Evolutionary conservation across 2,329 filamentous ascomycete species (phyloP).

Genomic region (Neopestalotiopsis sp.): DNA sequence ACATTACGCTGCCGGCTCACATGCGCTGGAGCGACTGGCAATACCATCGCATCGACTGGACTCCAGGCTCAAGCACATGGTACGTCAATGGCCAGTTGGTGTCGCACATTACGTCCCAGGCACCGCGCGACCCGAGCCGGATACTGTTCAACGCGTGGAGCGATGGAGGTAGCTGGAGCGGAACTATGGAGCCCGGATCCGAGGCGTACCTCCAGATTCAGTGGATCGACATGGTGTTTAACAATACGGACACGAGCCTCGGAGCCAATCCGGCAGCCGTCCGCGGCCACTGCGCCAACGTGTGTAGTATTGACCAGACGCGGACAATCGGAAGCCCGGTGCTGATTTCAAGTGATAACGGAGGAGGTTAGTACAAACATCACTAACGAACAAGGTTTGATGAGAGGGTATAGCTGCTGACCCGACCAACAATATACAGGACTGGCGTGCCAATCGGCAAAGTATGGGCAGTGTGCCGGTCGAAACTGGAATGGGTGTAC

Average conservation of each 20-base stretch:
- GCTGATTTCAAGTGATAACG: slow-evolving; percentile 29
- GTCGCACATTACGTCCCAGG: slow-evolving; percentile 51
- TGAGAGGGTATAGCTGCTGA: background rate
- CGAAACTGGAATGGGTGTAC: slow-evolving; percentile 34
- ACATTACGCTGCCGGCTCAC: slow-evolving; percentile 40
- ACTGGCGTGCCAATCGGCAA: slow-evolving; percentile 27
- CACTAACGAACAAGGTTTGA: background rate
- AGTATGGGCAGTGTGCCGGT: slow-evolving; percentile 35
- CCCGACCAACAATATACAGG: background rate
- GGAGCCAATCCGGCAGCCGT: slow-evolving; percentile 23
- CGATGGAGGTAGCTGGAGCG: slow-evolving; percentile 56
- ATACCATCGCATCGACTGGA: slow-evolving; percentile 58
- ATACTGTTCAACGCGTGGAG: slow-evolving; percentile 59
- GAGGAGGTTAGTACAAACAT: slow-evolving; percentile 17
- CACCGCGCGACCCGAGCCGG: slow-evolving; percentile 49
- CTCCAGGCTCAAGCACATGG: slow-evolving; percentile 50
- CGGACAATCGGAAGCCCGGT: slow-evolving; percentile 41
- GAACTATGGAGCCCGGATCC: slow-evolving; percentile 46
- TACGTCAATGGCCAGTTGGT: slow-evolving; percentile 51
- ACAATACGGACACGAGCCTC: slow-evolving; percentile 37
- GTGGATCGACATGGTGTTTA: slow-evolving; percentile 57
- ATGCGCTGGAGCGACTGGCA: slow-evolving; percentile 53
- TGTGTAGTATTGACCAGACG: slow-evolving; percentile 45
- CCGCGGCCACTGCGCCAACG: slow-evolving; percentile 33
- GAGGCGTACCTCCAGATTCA: slow-evolving; percentile 54